These are phyloP conservation scores for Pinus albicaulis DNA, from an alignment of 75 land plant species.

Conservation along the genomic window DNA sequence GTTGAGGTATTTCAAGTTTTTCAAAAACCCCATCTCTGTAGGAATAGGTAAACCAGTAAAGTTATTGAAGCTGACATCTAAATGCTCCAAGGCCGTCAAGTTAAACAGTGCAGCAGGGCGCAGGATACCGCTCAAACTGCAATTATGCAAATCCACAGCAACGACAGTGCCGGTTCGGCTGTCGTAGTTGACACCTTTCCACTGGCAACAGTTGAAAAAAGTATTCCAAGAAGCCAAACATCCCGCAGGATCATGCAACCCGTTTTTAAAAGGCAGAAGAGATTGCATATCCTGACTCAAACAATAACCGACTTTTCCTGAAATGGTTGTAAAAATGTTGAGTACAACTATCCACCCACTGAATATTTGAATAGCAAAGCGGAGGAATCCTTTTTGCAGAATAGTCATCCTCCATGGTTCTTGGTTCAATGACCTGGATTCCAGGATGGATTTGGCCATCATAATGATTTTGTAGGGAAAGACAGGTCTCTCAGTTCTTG, in stretches of 20 bases:
- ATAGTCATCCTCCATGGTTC: too few species aligned
- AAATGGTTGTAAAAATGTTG: background rate
- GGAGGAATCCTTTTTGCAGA: too few species aligned
- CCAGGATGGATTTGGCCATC: too few species aligned
- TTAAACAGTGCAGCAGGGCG: slow-evolving; percentile 5
- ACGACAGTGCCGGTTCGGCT: slow-evolving; percentile 13
- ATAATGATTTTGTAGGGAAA: too few species aligned
- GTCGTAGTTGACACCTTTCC: slow-evolving; percentile 23
- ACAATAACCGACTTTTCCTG: background rate
- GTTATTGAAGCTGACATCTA: slow-evolving; percentile 29
- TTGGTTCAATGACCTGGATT: too few species aligned
- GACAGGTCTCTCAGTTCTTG: too few species aligned
- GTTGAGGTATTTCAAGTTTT: slow-evolving; percentile 19
- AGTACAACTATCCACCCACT: too few species aligned
- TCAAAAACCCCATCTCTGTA: slow-evolving; percentile 14
- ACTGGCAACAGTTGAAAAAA: slow-evolving; percentile 19
- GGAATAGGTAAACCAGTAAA: slow-evolving; percentile 14
- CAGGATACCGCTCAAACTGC: background rate
- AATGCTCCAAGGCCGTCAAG: slow-evolving; percentile 2
- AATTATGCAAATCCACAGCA: background rate
- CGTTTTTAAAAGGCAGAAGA: slow-evolving; percentile 16
- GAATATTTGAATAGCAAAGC: too few species aligned
- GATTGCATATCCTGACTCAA: slow-evolving; percentile 11
- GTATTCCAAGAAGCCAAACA: slow-evolving; percentile 18
- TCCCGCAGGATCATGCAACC: slow-evolving; percentile 7